Percentiles rank a stretch among this genome's conserved stretches.
Conservation (phyloP, 768 basidiomycete species). For the Suillus decipiens region DNA sequence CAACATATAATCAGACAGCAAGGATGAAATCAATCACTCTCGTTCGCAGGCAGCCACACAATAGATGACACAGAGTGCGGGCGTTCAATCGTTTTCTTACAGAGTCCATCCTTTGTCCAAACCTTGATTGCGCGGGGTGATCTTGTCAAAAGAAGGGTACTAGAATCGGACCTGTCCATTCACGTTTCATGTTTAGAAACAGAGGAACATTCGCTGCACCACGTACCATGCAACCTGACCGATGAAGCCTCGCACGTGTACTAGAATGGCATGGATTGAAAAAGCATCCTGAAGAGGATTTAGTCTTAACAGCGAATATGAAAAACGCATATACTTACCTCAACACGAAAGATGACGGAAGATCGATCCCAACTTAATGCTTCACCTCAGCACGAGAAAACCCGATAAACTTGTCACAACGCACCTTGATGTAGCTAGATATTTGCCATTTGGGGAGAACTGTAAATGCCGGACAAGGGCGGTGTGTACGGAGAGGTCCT, state of each 20-base stretch:
- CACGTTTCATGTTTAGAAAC: constrained; percentile 10
- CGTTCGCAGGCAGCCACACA: constrained; percentile 51
- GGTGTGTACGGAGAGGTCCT: constrained; percentile 47
- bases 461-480: constrained; percentile 56
- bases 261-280: constrained; percentile 46
- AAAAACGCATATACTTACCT: constrained; percentile 33
- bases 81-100: constrained; percentile 51
- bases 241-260: constrained; percentile 54
- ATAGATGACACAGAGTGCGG: constrained; percentile 47
- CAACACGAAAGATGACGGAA: constrained; percentile 50
- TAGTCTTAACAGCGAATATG: constrained; percentile 18
- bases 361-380: constrained; percentile 49
- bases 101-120: constrained; percentile 58
- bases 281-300: constrained; percentile 40
- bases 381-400: constrained; percentile 4
- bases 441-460: constrained; percentile 56
- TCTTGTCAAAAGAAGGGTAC: constrained; percentile 47
- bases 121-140: constrained; percentile 51
- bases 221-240: constrained; percentile 54
- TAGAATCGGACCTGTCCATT: constrained; percentile 46
- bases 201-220: not conserved
- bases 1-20: constrained; percentile 13
- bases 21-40: constrained; percentile 34
- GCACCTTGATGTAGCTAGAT: constrained; percentile 53
- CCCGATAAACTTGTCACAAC: constrained; percentile 12